Evolutionary conservation across 495 filamentous ascomycete species (phyloP), one percentile per base, ranked within the genome.

Genomic region (Tuber indicum): DNA sequence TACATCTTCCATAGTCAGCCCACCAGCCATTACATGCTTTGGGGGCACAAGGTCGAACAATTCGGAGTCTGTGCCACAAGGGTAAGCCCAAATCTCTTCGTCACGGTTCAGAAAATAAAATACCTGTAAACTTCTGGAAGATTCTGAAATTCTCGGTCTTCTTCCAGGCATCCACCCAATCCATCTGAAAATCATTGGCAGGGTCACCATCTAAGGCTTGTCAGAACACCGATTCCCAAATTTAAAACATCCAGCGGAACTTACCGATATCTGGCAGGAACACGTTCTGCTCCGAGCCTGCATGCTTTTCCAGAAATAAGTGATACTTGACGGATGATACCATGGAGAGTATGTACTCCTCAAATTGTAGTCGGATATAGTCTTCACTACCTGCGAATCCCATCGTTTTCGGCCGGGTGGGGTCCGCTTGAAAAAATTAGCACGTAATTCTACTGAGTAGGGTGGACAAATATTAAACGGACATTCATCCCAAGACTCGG

Each of bases 341-440:
- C 74, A 99, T 88, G 1, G 95, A 94, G 10, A 98, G 87, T 26
- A 98, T 87, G 81, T 99, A 99, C 83, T 98, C 96, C 86, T 99
- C 96, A 77, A 99, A 99, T 81, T 99, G 96, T 10, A 98, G 89
- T 32, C 96, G 90, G 81, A 99, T 98, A 84, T 98, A 98, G 83
- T 98, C 96, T 86, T 99, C 96, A 76, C 94, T 97, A 73, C 96
- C 96, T 80, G 93, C 91, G 83, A 97, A 99, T 26, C 94, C 95
- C 87, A 97, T 91, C 10, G 94, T 97, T 80, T 94, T 97, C 23
- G 96, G 96, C 66, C 92, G 89, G 72, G 90, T 87, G 10, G 96
- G 96, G 84, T 98, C 94, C 9, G 89, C 86, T 82, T 39, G 36
- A 77, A 62, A 26, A 66, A 46, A 7, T 74, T 41, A 74, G 47